Evolutionary conservation across 139 green algal species (phyloP).

Genomic region (Closterium sp.): DNA sequence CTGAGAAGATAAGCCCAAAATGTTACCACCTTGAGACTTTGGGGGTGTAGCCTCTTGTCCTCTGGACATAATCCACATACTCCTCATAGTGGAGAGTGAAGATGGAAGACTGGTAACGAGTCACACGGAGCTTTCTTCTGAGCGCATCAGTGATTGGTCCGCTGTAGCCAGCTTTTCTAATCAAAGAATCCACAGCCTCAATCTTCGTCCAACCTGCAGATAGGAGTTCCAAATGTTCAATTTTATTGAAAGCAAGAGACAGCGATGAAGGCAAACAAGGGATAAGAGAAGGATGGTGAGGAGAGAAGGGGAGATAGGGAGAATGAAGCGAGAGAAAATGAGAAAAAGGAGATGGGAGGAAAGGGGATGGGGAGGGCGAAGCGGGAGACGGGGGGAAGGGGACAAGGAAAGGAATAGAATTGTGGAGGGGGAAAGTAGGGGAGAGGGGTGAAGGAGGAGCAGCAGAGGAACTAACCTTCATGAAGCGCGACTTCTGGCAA

Average conservation of each 20-base stretch:
- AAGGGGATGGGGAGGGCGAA: not conserved
- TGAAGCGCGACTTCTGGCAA: constrained; percentile 52
- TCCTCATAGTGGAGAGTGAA: constrained; percentile 37
- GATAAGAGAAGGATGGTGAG: not conserved
- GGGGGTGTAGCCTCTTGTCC: constrained; percentile 3
- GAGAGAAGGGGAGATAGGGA: not conserved
- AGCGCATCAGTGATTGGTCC: constrained; percentile 47
- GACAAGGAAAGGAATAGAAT: not conserved
- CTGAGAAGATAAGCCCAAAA: too few relatives aligned
- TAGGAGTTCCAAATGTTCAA: too few relatives aligned
- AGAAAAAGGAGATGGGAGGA: not conserved
- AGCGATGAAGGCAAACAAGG: not conserved
- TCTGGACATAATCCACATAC: constrained; percentile 42
- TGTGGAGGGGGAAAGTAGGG: not conserved
- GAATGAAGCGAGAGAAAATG: not conserved
- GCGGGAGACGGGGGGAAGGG: not conserved
- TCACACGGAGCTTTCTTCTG: constrained; percentile 30
- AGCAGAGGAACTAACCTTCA: constrained; percentile 35
- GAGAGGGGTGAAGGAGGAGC: not conserved
- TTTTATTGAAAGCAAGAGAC: not conserved
- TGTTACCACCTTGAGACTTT: too few relatives aligned
- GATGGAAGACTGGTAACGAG: constrained; percentile 47
- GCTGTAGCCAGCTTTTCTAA: constrained; percentile 50
- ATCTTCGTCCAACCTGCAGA: constrained; percentile 45
- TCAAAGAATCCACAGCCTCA: constrained; percentile 50